Percentiles rank a stretch among this genome's conserved stretches.
Evolutionary conservation across 78 protist genomes (phyloP).

Genomic region (Planoprotostelium fungivorum): DNA sequence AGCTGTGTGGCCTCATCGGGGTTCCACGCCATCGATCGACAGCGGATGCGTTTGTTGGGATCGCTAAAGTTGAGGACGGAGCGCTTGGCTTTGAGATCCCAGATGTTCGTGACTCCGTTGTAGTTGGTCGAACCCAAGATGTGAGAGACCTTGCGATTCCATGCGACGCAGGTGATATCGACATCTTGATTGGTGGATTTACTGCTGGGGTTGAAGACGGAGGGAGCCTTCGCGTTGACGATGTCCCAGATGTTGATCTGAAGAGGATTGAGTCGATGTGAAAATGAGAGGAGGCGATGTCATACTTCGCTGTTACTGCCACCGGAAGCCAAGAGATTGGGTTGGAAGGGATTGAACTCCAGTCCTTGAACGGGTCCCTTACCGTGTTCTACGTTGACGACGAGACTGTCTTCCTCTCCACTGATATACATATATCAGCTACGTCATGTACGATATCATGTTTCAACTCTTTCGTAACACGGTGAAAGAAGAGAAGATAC

Average conservation of each 20-base stretch:
- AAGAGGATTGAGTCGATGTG: no score
- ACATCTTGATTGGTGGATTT: conserved; percentile 9
- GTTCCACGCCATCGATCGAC: conserved; percentile 80
- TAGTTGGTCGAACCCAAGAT: conserved; percentile 78
- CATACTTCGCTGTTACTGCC: conserved; percentile 37
- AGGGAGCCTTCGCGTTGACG: conserved; percentile 49
- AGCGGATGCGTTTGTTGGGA: conserved; percentile 12
- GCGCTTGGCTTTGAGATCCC: conserved; percentile 78
- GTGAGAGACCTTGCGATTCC: conserved; percentile 86
- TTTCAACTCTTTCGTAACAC: not conserved
- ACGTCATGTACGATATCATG: not conserved
- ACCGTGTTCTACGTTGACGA: conserved; percentile 63
- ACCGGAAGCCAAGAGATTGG: conserved; percentile 83
- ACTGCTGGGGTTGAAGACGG: conserved; percentile 42
- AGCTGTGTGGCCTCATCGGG: conserved; percentile 85
- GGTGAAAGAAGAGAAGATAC: not conserved
- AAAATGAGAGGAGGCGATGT: no score
- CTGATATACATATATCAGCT: not conserved
- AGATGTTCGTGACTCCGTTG: conserved; percentile 69
- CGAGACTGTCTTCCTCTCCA: conserved; percentile 12
- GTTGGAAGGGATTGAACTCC: conserved; percentile 65
- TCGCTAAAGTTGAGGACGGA: conserved; percentile 64
- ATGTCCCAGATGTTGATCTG: conserved; percentile 76
- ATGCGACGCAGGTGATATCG: conserved; percentile 79
- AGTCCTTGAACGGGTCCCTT: conserved; percentile 68